phyloP scores from a whole-genome alignment of 2,329 filamentous ascomycete genomes.

The Endocalyx cinctus region DNA sequence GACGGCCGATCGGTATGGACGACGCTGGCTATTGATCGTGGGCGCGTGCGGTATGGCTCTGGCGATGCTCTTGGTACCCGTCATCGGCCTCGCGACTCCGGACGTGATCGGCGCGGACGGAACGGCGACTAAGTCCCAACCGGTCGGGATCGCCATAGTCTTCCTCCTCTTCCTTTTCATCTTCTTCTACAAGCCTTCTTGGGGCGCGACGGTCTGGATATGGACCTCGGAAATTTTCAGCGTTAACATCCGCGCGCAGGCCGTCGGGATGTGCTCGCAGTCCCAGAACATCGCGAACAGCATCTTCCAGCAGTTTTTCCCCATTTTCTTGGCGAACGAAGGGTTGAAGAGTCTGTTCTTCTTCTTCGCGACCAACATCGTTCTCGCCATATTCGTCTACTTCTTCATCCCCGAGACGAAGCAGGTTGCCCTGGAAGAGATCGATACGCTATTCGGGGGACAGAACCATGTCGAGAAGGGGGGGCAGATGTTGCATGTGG shows the following conservation, averaged over 20 bases:
- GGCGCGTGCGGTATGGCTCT: conserved; percentile 64
- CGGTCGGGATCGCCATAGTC: conserved; percentile 64
- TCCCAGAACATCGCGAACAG: conserved; percentile 62
- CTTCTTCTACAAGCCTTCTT: conserved; percentile 65
- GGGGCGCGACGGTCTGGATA: conserved; percentile 68
- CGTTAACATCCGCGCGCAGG: conserved; percentile 68
- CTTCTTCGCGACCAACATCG: conserved; percentile 40
- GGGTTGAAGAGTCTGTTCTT: conserved; percentile 40
- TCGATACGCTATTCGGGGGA: conserved; percentile 52
- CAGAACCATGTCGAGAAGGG: conserved; percentile 52
- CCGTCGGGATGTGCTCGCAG: conserved; percentile 61
- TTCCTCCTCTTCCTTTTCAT: conserved; percentile 64
- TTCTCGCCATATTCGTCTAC: conserved; percentile 45
- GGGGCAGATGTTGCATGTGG: conserved; percentile 36
- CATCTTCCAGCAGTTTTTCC: conserved; percentile 68
- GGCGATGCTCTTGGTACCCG: conserved; percentile 63
- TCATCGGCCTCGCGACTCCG: conserved; percentile 47
- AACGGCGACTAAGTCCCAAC: conserved; percentile 42
- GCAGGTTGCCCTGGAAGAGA: conserved; percentile 47
- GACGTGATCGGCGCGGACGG: conserved; percentile 39
- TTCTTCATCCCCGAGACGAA: conserved; percentile 51
- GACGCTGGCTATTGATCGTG: conserved; percentile 64
- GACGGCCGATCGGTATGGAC: conserved; percentile 68
- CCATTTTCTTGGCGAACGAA: conserved; percentile 56
- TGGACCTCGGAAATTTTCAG: conserved; percentile 66